These are phyloP conservation scores for Neopestalotiopsis sp. DNA, from an alignment of 2,329 filamentous ascomycete species.

Conservation along the genomic window DNA sequence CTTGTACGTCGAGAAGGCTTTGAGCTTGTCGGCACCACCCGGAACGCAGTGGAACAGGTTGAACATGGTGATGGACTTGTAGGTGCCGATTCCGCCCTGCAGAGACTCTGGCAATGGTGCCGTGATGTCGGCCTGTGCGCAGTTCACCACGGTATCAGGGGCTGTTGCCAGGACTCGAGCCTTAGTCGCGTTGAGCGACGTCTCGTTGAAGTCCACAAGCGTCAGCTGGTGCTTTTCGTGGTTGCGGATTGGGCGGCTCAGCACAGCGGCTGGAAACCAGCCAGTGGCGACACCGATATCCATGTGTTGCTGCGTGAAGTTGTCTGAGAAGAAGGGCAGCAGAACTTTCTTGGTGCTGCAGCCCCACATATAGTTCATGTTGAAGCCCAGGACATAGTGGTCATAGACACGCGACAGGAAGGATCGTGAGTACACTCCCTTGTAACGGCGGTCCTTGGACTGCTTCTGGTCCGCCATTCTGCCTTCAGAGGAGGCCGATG, in stretches of 20 bases:
- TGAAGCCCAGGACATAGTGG: constrained; percentile 39
- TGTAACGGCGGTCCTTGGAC: constrained; percentile 9
- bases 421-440: constrained; percentile 11
- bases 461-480: constrained; percentile 10
- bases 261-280: constrained; percentile 39
- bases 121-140: constrained; percentile 42
- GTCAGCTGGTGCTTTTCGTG: constrained; percentile 34
- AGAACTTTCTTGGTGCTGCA: constrained; percentile 37
- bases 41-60: constrained; percentile 49
- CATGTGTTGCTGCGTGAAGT: constrained; percentile 41
- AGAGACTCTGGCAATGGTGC: constrained; percentile 34
- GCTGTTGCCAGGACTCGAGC: constrained; percentile 29
- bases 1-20: constrained; percentile 38
- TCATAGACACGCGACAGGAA: constrained; percentile 32
- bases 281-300: constrained; percentile 47
- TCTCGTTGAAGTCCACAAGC: constrained; percentile 41
- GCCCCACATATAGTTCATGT: constrained; percentile 41
- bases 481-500: neutral
- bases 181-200: constrained; percentile 36
- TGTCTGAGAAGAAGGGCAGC: constrained; percentile 39
- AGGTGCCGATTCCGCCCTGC: constrained; percentile 32
- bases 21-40: constrained; percentile 34
- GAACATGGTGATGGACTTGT: constrained; percentile 49
- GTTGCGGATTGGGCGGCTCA: constrained; percentile 25
- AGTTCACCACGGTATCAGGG: constrained; percentile 28